Evolutionary conservation across 116 monocot genomes (phyloP), one percentile per base, ranked within the genome.

Genomic region (Posidonia oceanica): DNA sequence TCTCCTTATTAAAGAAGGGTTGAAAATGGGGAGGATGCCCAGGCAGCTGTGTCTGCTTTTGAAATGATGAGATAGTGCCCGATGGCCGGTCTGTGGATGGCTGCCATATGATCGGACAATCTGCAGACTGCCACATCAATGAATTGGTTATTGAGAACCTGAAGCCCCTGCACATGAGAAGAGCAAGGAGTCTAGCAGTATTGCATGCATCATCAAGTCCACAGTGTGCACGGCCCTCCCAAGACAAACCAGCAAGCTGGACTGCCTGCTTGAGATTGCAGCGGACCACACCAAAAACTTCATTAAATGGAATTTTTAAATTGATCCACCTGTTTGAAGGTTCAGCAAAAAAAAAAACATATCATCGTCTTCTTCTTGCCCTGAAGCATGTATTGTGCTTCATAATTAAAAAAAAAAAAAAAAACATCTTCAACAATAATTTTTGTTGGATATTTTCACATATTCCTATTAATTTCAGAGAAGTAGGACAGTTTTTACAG

Each of bases 171-270:
- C 61, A 77, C 97, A 98, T 92, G 52, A 98, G 69, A n/a, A 68
- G 75, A 14, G 85, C 54, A 16, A 98, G 87, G 40, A 98, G 89
- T 38, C 85, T 83, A 14, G 97, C 97, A n/a, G 98, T 98, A 77
- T 98, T 98, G 63, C 97, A 82, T 18, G 97, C 97, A 72, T 97
- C 92, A 53, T 97, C 97, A 37, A 97, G 92, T 66, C 97, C 92
- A 61, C 87, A 97, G 69, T 98, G 97, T 7, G 92, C 80, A 36
- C 97, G 89, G 14, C 97, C 97, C 70, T 92, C 97, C 92, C 89
- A 92, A 44, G 77, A 17, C 11, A 98, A 74, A 51, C 97, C 97
- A 36, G 89, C 85, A 23, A 82, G 74, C 75, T 91, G 78, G 54
- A 97, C 87, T 8, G 97, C 97, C 48, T 97, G 83, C 69, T 97